Percentiles rank a stretch among this genome's conserved stretches.
These are phyloP conservation scores for Venustampulla echinocandica DNA, from an alignment of 495 filamentous ascomycete species.

Conservation along the genomic window DNA sequence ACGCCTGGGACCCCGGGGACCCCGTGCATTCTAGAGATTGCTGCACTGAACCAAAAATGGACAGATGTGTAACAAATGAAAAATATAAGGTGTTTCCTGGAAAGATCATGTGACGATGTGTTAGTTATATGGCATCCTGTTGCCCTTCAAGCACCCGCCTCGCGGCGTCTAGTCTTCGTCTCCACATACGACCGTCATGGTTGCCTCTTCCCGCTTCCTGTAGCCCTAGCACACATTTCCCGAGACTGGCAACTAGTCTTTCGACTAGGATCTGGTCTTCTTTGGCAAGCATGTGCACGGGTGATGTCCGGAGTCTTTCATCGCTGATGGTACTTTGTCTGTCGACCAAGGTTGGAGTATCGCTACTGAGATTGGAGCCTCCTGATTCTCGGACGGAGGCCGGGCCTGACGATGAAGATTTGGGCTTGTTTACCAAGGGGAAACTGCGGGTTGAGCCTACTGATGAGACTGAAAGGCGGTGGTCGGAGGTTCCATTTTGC, in stretches of 20 bases:
- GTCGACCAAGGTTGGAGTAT: constrained; percentile 24
- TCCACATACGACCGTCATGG: constrained; percentile 52
- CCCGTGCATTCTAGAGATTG: too few species aligned
- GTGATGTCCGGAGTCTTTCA: constrained; percentile 26
- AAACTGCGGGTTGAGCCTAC: constrained; percentile 45
- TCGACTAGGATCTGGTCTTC: constrained; percentile 73
- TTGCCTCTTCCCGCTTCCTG: constrained; percentile 51
- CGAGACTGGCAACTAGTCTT: constrained; percentile 62
- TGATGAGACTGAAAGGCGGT: constrained; percentile 42
- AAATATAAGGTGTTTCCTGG: too few species aligned
- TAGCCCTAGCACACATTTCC: constrained; percentile 59
- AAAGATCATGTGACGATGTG: too few species aligned
- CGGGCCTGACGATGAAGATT: constrained; percentile 25
- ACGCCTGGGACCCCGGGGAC: too few species aligned
- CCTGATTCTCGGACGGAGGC: constrained; percentile 26
- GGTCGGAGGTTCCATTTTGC: constrained; percentile 7
- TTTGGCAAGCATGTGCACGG: constrained; percentile 45
- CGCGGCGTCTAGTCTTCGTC: constrained; percentile 65
- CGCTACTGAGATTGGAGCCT: constrained; percentile 33
- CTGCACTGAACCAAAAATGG: too few species aligned
- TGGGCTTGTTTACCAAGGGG: constrained; percentile 42
- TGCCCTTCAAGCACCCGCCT: constrained; percentile 59
- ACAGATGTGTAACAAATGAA: too few species aligned
- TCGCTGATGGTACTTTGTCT: constrained; percentile 12
- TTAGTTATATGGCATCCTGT: constrained; percentile 24